Conservation (phyloP, 352 stramenopile species). For the Phytopythium aichiense region DNA sequence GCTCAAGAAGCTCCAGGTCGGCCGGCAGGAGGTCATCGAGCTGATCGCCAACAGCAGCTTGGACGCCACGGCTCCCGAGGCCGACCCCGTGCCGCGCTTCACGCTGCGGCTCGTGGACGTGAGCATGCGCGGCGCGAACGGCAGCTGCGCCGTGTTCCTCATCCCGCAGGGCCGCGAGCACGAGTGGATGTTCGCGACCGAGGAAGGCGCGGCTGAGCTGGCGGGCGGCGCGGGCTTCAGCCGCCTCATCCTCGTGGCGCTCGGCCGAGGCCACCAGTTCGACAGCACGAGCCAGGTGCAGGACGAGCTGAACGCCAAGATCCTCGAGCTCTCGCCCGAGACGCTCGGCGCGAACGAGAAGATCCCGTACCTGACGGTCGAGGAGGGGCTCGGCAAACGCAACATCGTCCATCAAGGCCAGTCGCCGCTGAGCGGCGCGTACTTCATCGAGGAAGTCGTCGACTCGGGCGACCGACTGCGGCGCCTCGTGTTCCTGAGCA, state of each 20-base stretch:
- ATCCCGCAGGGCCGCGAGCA: constrained; percentile 79
- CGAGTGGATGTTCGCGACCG: constrained; percentile 76
- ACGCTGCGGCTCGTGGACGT: constrained; percentile 56
- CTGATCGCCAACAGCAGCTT: constrained; percentile 43
- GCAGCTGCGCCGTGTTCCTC: constrained; percentile 63
- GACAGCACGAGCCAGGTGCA: constrained; percentile 62
- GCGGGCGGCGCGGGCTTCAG: constrained; percentile 56
- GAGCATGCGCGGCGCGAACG: constrained; percentile 40
- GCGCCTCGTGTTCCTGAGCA: constrained; percentile 71
- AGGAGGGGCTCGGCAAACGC: constrained; percentile 52
- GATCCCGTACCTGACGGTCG: constrained; percentile 75
- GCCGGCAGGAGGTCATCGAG: constrained; percentile 49
- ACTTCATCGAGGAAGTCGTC: constrained; percentile 69
- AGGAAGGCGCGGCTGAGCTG: constrained; percentile 61
- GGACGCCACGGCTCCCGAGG: constrained; percentile 8
- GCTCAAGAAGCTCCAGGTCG: constrained; percentile 44
- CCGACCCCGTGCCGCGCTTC: constrained; percentile 45
- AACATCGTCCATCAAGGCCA: constrained; percentile 51
- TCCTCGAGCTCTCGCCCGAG: constrained; percentile 56
- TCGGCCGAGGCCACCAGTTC: constrained; percentile 63
- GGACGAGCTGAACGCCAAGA: constrained; percentile 61
- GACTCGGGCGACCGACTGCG: constrained; percentile 41
- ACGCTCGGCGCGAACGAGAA: constrained; percentile 37
- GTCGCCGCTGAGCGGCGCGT: constrained; percentile 49
- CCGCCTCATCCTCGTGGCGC: constrained; percentile 65